phyloP scores from a whole-genome alignment of 768 basidiomycete species.

The Neoboletus subvelutipes region DNA sequence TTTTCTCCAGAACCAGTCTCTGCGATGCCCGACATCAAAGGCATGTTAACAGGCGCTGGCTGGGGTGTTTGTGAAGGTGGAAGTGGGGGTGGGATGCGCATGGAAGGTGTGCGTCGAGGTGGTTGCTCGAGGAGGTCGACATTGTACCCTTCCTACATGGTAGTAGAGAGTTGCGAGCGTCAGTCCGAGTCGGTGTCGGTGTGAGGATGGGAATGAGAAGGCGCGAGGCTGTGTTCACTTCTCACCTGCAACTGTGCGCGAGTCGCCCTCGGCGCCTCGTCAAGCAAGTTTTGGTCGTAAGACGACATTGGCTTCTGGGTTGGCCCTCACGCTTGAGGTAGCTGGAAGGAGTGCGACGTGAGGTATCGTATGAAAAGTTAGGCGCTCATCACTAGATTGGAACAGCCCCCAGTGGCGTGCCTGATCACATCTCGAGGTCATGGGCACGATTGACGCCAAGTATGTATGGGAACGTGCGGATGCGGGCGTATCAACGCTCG shows the following conservation, averaged over 20 bases:
- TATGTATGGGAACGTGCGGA: neutral
- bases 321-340: neutral
- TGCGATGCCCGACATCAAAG: conserved; percentile 8
- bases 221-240: conserved; percentile 23
- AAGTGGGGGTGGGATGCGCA: conserved; percentile 16
- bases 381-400: conserved; percentile 15
- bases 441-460: neutral
- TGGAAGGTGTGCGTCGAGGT: conserved; percentile 23
- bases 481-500: neutral
- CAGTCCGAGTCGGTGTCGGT: neutral
- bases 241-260: conserved; percentile 44
- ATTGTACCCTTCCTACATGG: conserved; percentile 51
- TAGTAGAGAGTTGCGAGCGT: neutral
- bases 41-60: conserved; percentile 13
- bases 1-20: conserved; percentile 18
- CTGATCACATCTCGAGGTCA: conserved; percentile 9
- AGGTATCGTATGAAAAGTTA: conserved; percentile 13
- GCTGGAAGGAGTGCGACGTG: neutral
- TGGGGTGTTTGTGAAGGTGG: conserved; percentile 12
- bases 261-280: conserved; percentile 42
- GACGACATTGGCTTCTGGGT: conserved; percentile 23
- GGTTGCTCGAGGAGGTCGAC: conserved; percentile 42
- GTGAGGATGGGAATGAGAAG: neutral
- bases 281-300: conserved; percentile 43
- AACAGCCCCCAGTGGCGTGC: conserved; percentile 28